phyloP scores from a whole-genome alignment of 192 early-diverging fungal genomes.

The Powellomyces hirtus region DNA sequence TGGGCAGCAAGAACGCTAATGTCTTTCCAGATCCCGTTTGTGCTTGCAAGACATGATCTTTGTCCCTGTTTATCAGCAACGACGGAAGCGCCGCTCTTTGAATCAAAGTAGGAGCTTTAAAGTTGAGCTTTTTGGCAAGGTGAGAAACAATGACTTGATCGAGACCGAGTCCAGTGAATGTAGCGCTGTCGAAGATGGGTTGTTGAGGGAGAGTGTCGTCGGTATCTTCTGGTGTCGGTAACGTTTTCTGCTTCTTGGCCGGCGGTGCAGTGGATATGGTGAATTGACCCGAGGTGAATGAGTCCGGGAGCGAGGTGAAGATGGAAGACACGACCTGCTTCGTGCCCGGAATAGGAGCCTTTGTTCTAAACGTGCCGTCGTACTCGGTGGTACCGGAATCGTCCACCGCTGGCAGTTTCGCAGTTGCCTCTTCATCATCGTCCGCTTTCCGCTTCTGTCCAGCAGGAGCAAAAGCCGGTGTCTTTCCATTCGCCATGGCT shows the following conservation, averaged over 20 bases:
- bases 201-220: too few species aligned
- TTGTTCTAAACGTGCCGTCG: conserved; percentile 11
- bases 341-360: conserved; percentile 30
- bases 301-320: conserved; percentile 48
- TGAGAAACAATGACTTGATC: conserved; percentile 66
- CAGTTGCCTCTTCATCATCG: neutral
- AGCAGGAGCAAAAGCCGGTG: neutral
- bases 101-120: conserved; percentile 83
- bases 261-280: conserved; percentile 20
- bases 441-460: neutral
- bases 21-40: conserved; percentile 99
- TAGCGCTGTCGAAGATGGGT: conserved; percentile 27
- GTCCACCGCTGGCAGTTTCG: neutral
- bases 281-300: conserved; percentile 2
- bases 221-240: conserved; percentile 22
- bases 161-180: conserved; percentile 78
- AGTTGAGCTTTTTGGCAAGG: conserved; percentile 68
- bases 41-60: conserved; percentile 88
- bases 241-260: conserved; percentile 47
- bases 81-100: conserved; percentile 81
- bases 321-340: conserved; percentile 77
- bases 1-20: conserved; percentile 88
- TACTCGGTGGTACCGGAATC: neutral
- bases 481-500: neutral
- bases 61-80: conserved; percentile 43